Conservation (phyloP, 345 rosid species). For the Pistacia atlantica region DNA sequence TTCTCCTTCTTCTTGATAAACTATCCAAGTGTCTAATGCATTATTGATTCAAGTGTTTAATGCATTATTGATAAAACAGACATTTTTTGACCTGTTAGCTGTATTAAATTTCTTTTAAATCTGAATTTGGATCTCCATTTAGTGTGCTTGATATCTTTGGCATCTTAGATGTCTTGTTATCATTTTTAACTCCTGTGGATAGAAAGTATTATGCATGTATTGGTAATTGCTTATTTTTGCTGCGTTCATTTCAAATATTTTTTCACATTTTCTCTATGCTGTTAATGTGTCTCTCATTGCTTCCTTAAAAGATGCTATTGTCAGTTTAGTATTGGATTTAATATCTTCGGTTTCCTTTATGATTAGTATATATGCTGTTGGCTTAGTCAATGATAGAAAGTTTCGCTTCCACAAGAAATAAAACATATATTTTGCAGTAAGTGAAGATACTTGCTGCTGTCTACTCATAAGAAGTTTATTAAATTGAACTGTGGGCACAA, state of each 20-base stretch:
- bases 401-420: neutral
- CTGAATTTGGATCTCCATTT: constrained; percentile 9
- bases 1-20: constrained; percentile 1
- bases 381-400: neutral
- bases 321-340: neutral
- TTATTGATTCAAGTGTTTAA: neutral
- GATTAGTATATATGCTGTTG: neutral
- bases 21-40: neutral
- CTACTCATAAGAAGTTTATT: neutral
- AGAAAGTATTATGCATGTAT: neutral
- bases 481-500: constrained; percentile 9
- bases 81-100: neutral
- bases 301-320: neutral
- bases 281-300: neutral
- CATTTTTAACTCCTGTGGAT: neutral
- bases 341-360: neutral
- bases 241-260: neutral
- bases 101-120: neutral
- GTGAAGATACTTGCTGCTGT: constrained; percentile 16
- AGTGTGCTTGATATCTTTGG: neutral
- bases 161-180: neutral
- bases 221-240: neutral
- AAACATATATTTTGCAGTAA: neutral
- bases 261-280: constrained; percentile 4
- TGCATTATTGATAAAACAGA: neutral